Evolutionary conservation across 495 filamentous ascomycete species (phyloP).

Genomic region (Hyaloscypha bicolor): DNA sequence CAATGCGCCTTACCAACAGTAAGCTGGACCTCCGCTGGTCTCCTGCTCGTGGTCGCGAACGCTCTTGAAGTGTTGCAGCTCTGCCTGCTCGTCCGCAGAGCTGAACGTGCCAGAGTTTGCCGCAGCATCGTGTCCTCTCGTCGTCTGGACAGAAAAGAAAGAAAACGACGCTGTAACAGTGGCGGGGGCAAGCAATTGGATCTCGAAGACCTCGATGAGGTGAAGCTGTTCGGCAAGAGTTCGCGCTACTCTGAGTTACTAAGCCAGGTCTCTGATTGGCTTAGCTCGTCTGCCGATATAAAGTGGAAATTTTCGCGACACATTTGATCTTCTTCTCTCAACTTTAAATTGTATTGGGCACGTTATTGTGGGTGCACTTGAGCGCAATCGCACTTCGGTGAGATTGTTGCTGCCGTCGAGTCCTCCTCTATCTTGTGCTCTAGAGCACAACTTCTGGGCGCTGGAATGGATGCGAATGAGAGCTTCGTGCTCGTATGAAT

Average conservation of each 20-base stretch:
- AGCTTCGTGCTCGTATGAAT: slow-evolving; percentile 46
- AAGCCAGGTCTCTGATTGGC: slow-evolving; percentile 39
- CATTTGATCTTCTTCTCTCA: slow-evolving; percentile 34
- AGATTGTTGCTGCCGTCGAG: slow-evolving; percentile 47
- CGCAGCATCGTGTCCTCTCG: slow-evolving; percentile 77
- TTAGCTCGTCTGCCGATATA: slow-evolving; percentile 32
- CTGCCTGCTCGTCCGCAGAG: slow-evolving; percentile 74
- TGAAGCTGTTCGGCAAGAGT: slow-evolving; percentile 23
- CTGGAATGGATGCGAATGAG: slow-evolving; percentile 62
- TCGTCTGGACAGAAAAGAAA: slow-evolving; percentile 39
- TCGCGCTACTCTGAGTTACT: slow-evolving; percentile 13
- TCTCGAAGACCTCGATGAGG: slow-evolving; percentile 24
- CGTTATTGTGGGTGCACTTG: slow-evolving; percentile 84
- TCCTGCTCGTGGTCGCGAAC: slow-evolving; percentile 72
- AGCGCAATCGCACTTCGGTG: slow-evolving; percentile 38
- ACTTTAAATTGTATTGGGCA: slow-evolving; percentile 45
- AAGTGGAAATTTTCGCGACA: slow-evolving; percentile 33
- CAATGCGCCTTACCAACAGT: slow-evolving; percentile 73
- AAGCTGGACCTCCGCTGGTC: slow-evolving; percentile 88
- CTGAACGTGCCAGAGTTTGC: slow-evolving; percentile 82
- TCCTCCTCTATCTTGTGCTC: slow-evolving; percentile 65
- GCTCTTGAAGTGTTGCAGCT: slow-evolving; percentile 64
- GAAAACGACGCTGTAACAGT: slow-evolving; percentile 33
- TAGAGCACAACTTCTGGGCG: slow-evolving; percentile 52
- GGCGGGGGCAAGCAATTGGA: slow-evolving; percentile 30